phyloP scores from a whole-genome alignment of 495 filamentous ascomycete species.

The Tuber indicum region DNA sequence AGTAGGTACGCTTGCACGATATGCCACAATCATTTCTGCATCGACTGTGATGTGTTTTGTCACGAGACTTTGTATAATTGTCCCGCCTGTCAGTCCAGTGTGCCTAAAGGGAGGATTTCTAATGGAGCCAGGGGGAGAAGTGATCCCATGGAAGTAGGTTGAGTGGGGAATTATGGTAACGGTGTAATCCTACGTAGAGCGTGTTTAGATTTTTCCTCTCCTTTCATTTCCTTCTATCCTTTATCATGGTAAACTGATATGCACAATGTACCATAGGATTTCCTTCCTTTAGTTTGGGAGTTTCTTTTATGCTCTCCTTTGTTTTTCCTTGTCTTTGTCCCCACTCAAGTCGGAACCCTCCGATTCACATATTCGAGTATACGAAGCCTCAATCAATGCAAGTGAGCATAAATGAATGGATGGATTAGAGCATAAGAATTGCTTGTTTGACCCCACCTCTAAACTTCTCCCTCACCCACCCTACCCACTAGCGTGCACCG shows the following conservation, averaged over 20 bases:
- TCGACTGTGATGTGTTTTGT: slow-evolving; percentile 92
- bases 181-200: neutral
- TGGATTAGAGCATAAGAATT: neutral
- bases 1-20: slow-evolving; percentile 79
- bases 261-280: neutral
- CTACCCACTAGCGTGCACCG: neutral
- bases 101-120: slow-evolving; percentile 11
- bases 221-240: neutral
- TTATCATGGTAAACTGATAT: neutral
- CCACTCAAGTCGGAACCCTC: neutral
- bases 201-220: neutral
- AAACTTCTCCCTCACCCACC: neutral
- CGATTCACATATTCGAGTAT: neutral
- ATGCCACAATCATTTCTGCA: slow-evolving; percentile 86
- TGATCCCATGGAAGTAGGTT: neutral
- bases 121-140: slow-evolving; percentile 1
- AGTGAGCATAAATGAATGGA: neutral
- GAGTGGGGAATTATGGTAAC: neutral
- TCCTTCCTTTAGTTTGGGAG: neutral
- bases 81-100: slow-evolving; percentile 73
- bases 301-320: neutral
- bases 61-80: slow-evolving; percentile 94
- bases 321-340: neutral
- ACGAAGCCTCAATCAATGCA: neutral
- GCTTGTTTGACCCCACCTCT: neutral